Conservation (phyloP, 495 filamentous ascomycete genomes). For the Cercophora samala region DNA sequence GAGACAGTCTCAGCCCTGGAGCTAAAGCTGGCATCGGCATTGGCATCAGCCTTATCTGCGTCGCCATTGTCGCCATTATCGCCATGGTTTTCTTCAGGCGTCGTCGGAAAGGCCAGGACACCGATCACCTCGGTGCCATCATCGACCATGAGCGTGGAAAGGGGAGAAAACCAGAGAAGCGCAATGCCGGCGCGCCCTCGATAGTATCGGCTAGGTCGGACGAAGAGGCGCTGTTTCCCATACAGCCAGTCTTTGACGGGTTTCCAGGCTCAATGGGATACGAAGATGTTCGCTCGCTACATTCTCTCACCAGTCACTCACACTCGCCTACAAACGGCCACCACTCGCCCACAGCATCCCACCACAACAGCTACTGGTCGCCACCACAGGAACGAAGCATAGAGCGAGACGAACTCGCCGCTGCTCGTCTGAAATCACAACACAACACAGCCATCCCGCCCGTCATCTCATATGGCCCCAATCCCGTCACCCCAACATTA, state of each 20-base stretch:
- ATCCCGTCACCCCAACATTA: slow-evolving; percentile 35
- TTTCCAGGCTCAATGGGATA: slow-evolving; percentile 37
- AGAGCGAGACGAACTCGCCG: slow-evolving; percentile 32
- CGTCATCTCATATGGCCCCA: slow-evolving; percentile 34
- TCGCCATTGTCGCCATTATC: slow-evolving; percentile 33
- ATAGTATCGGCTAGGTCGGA: slow-evolving; percentile 23
- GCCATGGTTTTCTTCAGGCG: slow-evolving; percentile 26
- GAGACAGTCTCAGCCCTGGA: slow-evolving; percentile 25
- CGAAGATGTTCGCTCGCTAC: slow-evolving; percentile 31
- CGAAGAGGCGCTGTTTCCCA: slow-evolving; percentile 29
- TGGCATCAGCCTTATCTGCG: slow-evolving; percentile 22
- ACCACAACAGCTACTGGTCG: slow-evolving; percentile 17
- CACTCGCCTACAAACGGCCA: slow-evolving; percentile 26
- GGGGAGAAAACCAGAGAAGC: slow-evolving; percentile 25
- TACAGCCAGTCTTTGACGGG: slow-evolving; percentile 34
- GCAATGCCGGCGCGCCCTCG: slow-evolving; percentile 20
- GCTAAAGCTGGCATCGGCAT: slow-evolving; percentile 30
- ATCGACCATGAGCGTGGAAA: slow-evolving; percentile 26
- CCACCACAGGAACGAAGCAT: slow-evolving; percentile 20
- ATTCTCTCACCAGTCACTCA: slow-evolving; percentile 15
- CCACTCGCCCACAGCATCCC: slow-evolving; percentile 25
- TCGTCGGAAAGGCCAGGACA: slow-evolving; percentile 24
- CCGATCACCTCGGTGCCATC: slow-evolving; percentile 20
- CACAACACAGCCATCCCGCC: slow-evolving; percentile 18
- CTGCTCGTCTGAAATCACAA: slow-evolving; percentile 32